A percentile compares a stretch with the other conserved stretches of the same genome.
These are phyloP conservation scores for Pichia thaimueangensis DNA, from an alignment of 805 yeast species.

Conservation along the genomic window DNA sequence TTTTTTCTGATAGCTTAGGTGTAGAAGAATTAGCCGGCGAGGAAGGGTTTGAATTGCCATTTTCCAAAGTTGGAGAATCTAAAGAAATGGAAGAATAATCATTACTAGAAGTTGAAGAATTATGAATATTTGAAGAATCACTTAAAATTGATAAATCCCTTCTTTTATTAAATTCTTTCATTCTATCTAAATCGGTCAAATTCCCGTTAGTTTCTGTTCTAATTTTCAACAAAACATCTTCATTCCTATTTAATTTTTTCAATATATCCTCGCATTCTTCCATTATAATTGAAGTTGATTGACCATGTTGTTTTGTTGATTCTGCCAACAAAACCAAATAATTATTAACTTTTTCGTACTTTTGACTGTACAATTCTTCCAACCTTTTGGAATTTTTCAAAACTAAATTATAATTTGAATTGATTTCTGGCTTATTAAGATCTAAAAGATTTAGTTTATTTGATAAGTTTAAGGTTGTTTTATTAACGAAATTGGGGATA, in stretches of 20 bases:
- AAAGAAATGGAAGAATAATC: not conserved
- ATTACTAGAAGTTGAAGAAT: not conserved
- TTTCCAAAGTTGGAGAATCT: not conserved
- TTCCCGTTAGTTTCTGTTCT: slow-evolving; percentile 11
- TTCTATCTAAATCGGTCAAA: slow-evolving; percentile 7
- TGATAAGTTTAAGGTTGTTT: slow-evolving; percentile 31
- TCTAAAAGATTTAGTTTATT: slow-evolving; percentile 33
- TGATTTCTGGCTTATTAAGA: slow-evolving; percentile 43
- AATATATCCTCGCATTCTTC: slow-evolving; percentile 43
- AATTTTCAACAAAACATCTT: slow-evolving; percentile 17
- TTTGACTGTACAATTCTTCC: slow-evolving; percentile 43
- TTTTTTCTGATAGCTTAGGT: not conserved
- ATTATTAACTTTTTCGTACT: slow-evolving; percentile 38
- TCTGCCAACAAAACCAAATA: slow-evolving; percentile 39
- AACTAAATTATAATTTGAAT: slow-evolving; percentile 42
- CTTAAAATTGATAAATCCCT: slow-evolving; percentile 13
- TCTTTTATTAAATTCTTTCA: slow-evolving; percentile 11
- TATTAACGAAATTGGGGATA: slow-evolving; percentile 34
- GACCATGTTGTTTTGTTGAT: slow-evolving; percentile 43
- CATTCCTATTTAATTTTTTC: slow-evolving; percentile 25
- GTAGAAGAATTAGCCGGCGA: not conserved
- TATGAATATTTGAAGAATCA: slow-evolving; percentile 3
- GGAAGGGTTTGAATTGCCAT: not conserved
- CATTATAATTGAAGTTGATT: slow-evolving; percentile 38
- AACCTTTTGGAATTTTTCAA: slow-evolving; percentile 41